Base-by-base conservation (phyloP, 2,329 filamentous ascomycete species). In the Capronia coronata region DNA sequence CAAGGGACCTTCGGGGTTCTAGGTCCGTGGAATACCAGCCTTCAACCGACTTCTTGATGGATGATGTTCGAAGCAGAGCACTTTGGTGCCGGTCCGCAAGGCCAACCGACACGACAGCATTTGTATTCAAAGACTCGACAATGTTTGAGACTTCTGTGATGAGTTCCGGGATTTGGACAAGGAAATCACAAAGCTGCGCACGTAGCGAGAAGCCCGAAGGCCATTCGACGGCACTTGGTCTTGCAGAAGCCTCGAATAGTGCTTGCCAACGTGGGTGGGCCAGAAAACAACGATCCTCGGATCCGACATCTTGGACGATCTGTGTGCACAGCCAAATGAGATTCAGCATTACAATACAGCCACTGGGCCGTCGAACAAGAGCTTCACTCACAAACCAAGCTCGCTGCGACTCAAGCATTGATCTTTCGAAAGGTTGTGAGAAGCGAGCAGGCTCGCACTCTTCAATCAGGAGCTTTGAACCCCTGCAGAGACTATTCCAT, bases 381-480 rank as follows among this genome's bases (percentile, higher is more conserved):
- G 10, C 13, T 6, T 11, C 7, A 46, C 45, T 47, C 27, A 47
- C 43, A 51, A 54, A 56, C 37, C 51, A 56, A 16, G 54, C 54
- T 42, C 54, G 40, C 42, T 56, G 54, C 14, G 54, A 54, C 25
- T 56, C 54, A 25, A 56, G 47, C 54, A 56, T 54, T 3, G 54
- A 42, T 14, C 51, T 34, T 22, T 56, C 54, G 29, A 56, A 56
- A 18, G 48, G 41, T 16, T 16, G 8, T 14, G 18, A 14, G 39
- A 51, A 56, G 14, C 34, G n/a, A 11, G 23, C 29, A 23, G 54
- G 44, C 2, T 45, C 54, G 18, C 38, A 46, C 23, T 52, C 44
- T 38, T 54, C 37, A 21, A 56, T 49, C 10, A 56, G 48, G 11
- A 51, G 35, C 32, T 47, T 54, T 14, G 54, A 44, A 2, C 54